These are phyloP conservation scores for Bruguiera gymnorhiza DNA, from an alignment of 345 rosid genomes.

Conservation along the genomic window DNA sequence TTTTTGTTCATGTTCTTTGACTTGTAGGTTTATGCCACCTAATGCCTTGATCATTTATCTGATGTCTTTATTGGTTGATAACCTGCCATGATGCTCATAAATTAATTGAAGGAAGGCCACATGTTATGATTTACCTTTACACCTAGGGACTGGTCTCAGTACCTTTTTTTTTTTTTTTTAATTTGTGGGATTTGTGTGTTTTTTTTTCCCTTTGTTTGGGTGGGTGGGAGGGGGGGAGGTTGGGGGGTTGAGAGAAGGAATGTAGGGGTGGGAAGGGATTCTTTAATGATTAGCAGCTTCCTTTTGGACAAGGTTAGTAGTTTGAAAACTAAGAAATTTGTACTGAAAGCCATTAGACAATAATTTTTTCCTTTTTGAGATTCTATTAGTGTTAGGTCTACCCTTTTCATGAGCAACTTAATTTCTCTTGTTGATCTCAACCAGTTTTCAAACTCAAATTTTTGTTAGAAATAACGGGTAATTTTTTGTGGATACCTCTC, in stretches of 20 bases:
- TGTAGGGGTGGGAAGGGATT: too few species aligned
- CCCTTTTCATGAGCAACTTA: not conserved
- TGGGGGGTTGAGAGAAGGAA: too few species aligned
- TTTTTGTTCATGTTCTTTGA: not conserved
- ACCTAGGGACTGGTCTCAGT: not conserved
- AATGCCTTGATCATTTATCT: not conserved
- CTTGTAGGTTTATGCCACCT: not conserved
- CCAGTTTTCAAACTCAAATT: not conserved
- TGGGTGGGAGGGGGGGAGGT: too few species aligned
- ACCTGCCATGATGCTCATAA: not conserved
- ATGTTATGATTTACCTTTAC: not conserved
- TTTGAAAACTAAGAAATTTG: not conserved
- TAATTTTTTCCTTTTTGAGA: not conserved
- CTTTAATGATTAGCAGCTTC: too few species aligned
- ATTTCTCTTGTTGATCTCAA: not conserved
- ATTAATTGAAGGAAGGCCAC: slow-evolving; percentile 4
- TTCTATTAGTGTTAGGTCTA: not conserved
- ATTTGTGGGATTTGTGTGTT: too few species aligned
- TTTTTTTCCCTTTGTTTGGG: not conserved
- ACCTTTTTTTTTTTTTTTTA: not conserved
- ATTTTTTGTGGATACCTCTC: not conserved
- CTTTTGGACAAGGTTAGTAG: not conserved
- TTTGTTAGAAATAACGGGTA: not conserved
- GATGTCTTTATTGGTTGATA: not conserved
- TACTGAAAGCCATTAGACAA: not conserved